Evolutionary conservation across 2,329 filamentous ascomycete genomes (phyloP).

Genomic region (Pseudocercospora fuligena): DNA sequence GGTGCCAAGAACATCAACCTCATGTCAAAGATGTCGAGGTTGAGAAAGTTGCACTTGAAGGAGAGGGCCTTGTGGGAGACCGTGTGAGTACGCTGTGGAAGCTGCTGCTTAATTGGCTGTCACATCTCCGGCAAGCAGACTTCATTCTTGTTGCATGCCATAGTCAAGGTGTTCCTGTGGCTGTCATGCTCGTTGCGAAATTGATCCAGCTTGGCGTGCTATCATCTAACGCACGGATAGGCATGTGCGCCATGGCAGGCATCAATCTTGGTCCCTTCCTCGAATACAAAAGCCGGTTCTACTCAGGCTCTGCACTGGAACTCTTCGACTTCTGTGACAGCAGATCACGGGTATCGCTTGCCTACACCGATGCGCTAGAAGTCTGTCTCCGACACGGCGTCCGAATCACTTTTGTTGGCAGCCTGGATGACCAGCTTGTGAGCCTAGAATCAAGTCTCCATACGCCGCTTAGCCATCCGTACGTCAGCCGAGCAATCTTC

Average conservation of each 20-base stretch:
- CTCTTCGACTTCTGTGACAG: conserved; percentile 91
- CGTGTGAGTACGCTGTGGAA: conserved; percentile 94
- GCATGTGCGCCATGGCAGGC: conserved; percentile 87
- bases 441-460: conserved; percentile 92
- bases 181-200: conserved; percentile 89
- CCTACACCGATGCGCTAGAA: conserved; percentile 77
- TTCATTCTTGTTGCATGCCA: conserved; percentile 92
- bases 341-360: conserved; percentile 78
- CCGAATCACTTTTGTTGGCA: conserved; percentile 84
- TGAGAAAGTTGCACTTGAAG: conserved; percentile 92
- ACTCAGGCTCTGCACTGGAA: conserved; percentile 90
- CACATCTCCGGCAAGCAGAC: conserved; percentile 84
- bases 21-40: conserved; percentile 78
- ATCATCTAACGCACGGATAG: conserved; percentile 70
- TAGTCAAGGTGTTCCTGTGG: conserved; percentile 93
- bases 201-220: conserved; percentile 89
- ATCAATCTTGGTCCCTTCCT: conserved; percentile 92
- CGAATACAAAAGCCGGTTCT: conserved; percentile 86
- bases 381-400: conserved; percentile 78
- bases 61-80: conserved; percentile 89
- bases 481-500: conserved; percentile 94
- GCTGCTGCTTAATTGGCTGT: conserved; percentile 90
- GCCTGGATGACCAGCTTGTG: conserved; percentile 95
- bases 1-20: conserved; percentile 66
- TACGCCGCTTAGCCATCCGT: conserved; percentile 82